phyloP scores from a whole-genome alignment of 129 eudicot genomes.

The Flaveria robusta region DNA sequence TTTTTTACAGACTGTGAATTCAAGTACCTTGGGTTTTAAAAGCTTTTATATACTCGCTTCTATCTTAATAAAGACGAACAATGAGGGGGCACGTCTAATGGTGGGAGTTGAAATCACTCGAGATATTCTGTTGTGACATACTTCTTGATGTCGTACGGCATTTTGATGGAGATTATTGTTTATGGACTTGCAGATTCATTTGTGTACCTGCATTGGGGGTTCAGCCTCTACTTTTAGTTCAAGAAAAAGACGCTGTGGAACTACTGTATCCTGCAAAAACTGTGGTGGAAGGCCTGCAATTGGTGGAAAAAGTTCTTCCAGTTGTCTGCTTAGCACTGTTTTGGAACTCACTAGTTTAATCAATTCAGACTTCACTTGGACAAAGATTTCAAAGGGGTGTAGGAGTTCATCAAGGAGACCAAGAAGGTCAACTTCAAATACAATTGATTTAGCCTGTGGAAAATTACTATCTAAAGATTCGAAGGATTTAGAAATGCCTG shows the following conservation, averaged over 20 bases:
- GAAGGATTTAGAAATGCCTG: constrained; percentile 28
- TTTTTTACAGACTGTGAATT: constrained; percentile 31
- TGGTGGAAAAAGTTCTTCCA: constrained; percentile 38
- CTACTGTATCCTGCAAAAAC: constrained; percentile 32
- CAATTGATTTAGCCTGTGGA: constrained; percentile 17
- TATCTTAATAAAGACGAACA: constrained; percentile 17
- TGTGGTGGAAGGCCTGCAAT: constrained; percentile 39
- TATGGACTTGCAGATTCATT: constrained; percentile 44
- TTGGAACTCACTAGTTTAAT: constrained; percentile 42
- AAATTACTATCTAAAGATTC: constrained; percentile 9
- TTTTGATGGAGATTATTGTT: constrained; percentile 38
- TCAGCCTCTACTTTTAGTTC: constrained; percentile 39
- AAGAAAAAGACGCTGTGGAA: constrained; percentile 34
- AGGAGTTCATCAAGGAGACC: constrained; percentile 46
- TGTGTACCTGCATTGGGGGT: constrained; percentile 44
- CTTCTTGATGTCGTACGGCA: constrained; percentile 26
- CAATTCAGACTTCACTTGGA: constrained; percentile 40
- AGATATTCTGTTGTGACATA: constrained; percentile 16
- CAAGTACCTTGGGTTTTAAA: constrained; percentile 4
- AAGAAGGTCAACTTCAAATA: constrained; percentile 27
- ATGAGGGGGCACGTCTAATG: constrained; percentile 41
- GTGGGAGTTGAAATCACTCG: constrained; percentile 33
- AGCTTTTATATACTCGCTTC: constrained; percentile 6
- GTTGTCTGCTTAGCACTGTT: constrained; percentile 38
- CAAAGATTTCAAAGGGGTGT: constrained; percentile 41